Evolutionary conservation across 2,329 filamentous ascomycete species (phyloP).

Genomic region (Xylariaceae sp.): DNA sequence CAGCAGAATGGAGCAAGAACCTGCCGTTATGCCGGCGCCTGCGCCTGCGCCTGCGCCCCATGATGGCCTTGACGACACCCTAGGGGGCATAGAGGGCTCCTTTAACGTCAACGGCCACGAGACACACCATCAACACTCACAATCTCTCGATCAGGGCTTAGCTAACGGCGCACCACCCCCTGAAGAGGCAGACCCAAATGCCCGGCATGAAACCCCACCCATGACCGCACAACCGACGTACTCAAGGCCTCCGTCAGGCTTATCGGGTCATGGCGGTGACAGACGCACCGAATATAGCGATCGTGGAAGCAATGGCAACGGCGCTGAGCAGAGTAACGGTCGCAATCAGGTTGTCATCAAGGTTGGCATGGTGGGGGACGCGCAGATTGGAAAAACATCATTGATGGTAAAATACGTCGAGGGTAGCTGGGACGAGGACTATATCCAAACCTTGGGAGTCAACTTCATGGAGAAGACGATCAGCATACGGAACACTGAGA

Average conservation of each 20-base stretch:
- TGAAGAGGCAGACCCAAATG: conserved; percentile 36
- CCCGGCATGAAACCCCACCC: conserved; percentile 44
- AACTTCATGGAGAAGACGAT: conserved; percentile 99
- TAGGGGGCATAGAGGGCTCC: conserved; percentile 46
- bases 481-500: conserved; percentile 97
- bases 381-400: conserved; percentile 98
- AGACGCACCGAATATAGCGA: conserved; percentile 39
- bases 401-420: conserved; percentile 99
- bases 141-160: conserved; percentile 47
- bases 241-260: conserved; percentile 52
- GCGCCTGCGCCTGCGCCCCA: conserved; percentile 11
- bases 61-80: conserved; percentile 44
- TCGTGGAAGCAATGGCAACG: conserved; percentile 35
- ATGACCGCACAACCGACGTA: conserved; percentile 37
- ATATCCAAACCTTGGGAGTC: conserved; percentile 96
- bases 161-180: conserved; percentile 24
- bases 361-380: conserved; percentile 98
- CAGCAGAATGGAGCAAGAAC: conserved; percentile 47
- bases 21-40: conserved; percentile 1
- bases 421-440: conserved; percentile 99
- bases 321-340: conserved; percentile 40
- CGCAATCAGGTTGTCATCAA: conserved; percentile 90
- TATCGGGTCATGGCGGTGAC: conserved; percentile 39
- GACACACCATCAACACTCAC: conserved; percentile 39
- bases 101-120: conserved; percentile 33